A percentile compares a stretch with the other conserved stretches of the same genome.
phyloP scores from a whole-genome alignment of 1,284 basidiomycete genomes.

The Erythrobasidium hasegawianum region DNA sequence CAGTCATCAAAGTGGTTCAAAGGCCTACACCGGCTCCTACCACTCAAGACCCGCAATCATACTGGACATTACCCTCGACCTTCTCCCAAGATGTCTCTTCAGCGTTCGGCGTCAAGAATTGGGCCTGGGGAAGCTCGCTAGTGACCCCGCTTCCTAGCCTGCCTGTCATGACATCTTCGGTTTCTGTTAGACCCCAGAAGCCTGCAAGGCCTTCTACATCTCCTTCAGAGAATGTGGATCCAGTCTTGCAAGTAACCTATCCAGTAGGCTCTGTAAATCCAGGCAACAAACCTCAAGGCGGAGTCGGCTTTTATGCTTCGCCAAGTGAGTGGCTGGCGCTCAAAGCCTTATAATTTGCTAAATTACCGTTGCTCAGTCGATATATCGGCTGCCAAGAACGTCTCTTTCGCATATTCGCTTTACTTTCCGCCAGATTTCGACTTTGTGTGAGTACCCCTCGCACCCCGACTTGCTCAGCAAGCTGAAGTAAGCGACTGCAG shows the following conservation, averaged over 20 bases:
- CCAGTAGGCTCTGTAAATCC: slow-evolving; percentile 40
- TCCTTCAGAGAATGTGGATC: slow-evolving; percentile 11
- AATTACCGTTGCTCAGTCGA: slow-evolving; percentile 18
- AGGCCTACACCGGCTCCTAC: not conserved
- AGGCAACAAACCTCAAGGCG: slow-evolving; percentile 36
- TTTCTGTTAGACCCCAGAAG: slow-evolving; percentile 5
- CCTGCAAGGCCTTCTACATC: slow-evolving; percentile 2
- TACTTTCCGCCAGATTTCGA: slow-evolving; percentile 47
- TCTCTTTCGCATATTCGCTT: slow-evolving; percentile 45
- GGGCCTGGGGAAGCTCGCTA: slow-evolving; percentile 34
- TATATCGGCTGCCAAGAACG: slow-evolving; percentile 33
- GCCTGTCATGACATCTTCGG: slow-evolving; percentile 4
- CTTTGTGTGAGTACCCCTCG: slow-evolving; percentile 39
- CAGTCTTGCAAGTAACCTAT: slow-evolving; percentile 38
- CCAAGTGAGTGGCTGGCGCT: slow-evolving; percentile 32
- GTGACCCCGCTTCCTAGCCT: slow-evolving; percentile 14
- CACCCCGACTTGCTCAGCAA: not conserved
- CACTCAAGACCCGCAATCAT: slow-evolving; percentile 3
- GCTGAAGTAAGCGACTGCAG: not conserved
- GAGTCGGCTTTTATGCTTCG: slow-evolving; percentile 42
- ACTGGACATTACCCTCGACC: slow-evolving; percentile 2
- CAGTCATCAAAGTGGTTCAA: slow-evolving; percentile 1
- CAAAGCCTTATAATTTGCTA: not conserved
- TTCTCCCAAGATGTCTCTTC: slow-evolving; percentile 16
- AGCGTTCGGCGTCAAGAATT: slow-evolving; percentile 27